Base-by-base conservation (phyloP, 805 yeast species). In the Saturnispora bothae region DNA sequence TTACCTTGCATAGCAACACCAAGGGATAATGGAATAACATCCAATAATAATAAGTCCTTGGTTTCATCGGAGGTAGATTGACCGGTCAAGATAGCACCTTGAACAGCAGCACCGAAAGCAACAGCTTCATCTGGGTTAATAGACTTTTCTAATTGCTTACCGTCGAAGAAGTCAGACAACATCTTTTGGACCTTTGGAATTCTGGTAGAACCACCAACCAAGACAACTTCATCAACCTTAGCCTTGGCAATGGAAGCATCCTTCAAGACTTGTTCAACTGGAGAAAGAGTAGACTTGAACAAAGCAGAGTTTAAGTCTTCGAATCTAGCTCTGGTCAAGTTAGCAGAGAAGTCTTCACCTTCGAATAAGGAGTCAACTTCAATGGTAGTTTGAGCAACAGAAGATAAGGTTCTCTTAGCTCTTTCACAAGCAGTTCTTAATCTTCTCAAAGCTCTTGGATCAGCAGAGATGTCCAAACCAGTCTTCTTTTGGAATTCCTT, bases 1-100 rank as follows among this genome's bases (percentile, higher is more conserved):
- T 92, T 94, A 72, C 98, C 98, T 72, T 88, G 92, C 83, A 92
- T 92, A 73, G 95, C 97, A 68, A 89, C 95, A 84, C 98, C 98
- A 63, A 89, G 77, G 52, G 97, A 88, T 64, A 89, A 80, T 66
- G 98, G 98, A 62, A 88, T 88, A 57, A 89, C 97, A 73, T 88
- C 97, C 69, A 88, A 79, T 64, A 88, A 78, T 57, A 89, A 79
- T 65, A 88, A 77, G 71, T 85, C 96, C 71, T 88, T 85, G 65
- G 95, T 86, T 67, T 85, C 94, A 48, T 81, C 92, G 52, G 83
- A 77, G 49, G 85, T 79, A 47, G 84, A 86, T 51, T 73, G 77
- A 72, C 95, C 95, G 54, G 96, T 83, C 68, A 88, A 76, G 71
- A 89, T 84, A 63, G 96, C 96, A 73, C 95, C 97, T 75, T 88